These are phyloP conservation scores for Porphyra umbilicalis DNA, from an alignment of 31 red algal genomes.

Conservation along the genomic window DNA sequence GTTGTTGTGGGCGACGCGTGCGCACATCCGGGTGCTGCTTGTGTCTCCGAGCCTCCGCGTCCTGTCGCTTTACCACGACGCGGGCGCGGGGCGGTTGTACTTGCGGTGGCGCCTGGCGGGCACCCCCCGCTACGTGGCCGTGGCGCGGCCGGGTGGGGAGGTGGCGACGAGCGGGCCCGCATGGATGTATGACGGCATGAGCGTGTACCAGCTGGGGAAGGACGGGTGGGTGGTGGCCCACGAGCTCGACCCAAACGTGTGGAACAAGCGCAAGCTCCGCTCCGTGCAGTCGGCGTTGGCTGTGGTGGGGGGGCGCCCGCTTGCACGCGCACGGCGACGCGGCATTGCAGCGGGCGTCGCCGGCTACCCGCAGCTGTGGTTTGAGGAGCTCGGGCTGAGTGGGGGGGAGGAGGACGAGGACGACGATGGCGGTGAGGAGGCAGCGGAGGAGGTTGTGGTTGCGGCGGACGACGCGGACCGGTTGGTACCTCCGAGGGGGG, in stretches of 20 bases:
- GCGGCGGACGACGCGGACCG: not conserved
- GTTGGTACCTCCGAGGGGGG: not conserved
- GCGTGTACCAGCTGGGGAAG: slow-evolving; percentile 15
- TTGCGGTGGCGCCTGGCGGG: slow-evolving; percentile 70
- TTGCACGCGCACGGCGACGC: not conserved
- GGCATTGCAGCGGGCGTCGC: not conserved
- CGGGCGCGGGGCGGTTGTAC: slow-evolving; percentile 34
- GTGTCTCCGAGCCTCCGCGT: slow-evolving; percentile 24
- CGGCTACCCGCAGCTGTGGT: not conserved
- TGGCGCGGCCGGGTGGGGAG: slow-evolving; percentile 9
- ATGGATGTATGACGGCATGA: slow-evolving; percentile 34
- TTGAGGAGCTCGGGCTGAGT: too few relatives aligned
- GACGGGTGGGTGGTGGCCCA: slow-evolving; percentile 26
- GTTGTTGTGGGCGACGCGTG: slow-evolving; percentile 72
- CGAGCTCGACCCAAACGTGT: slow-evolving; percentile 8
- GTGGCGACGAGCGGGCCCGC: slow-evolving; percentile 9
- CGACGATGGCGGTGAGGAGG: not conserved
- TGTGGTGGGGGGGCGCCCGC: not conserved
- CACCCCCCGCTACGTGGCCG: slow-evolving; percentile 35
- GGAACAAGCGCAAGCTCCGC: not conserved
- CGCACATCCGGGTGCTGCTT: slow-evolving; percentile 55
- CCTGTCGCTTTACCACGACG: slow-evolving; percentile 66
- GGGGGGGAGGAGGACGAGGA: not conserved
- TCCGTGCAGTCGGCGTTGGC: not conserved
- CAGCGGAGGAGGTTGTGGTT: not conserved